Conservation (phyloP, 139 green algal species). For the Eudorina sp. region DNA sequence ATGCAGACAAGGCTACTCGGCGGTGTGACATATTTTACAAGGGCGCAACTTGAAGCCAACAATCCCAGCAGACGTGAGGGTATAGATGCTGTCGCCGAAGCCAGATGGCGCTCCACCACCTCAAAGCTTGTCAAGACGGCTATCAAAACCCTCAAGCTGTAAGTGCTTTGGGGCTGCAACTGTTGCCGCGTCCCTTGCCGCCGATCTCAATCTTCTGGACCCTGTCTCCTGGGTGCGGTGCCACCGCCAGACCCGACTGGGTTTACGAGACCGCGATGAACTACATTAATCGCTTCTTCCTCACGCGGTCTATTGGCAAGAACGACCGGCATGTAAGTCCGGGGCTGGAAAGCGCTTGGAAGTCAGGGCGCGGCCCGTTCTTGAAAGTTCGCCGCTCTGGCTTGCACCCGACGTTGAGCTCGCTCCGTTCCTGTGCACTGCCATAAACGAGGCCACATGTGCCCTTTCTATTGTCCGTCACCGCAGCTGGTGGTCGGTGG, state of each 20-base stretch:
- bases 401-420: not conserved
- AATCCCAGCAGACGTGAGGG: slow-evolving; percentile 11
- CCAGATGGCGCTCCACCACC: slow-evolving; percentile 12
- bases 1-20: slow-evolving; percentile 34
- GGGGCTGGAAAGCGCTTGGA: not conserved
- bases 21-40: not conserved
- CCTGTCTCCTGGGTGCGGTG: not conserved
- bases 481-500: slow-evolving; percentile 37
- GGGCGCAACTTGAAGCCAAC: slow-evolving; percentile 17
- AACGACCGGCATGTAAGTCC: slow-evolving; percentile 45
- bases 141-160: slow-evolving; percentile 47
- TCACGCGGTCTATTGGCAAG: slow-evolving; percentile 43
- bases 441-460: not conserved
- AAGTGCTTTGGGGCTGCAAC: not conserved
- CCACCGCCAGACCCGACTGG: slow-evolving; percentile 32
- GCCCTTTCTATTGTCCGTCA: not conserved
- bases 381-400: not conserved
- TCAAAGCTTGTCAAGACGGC: slow-evolving; percentile 25
- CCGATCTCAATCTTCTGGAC: slow-evolving; percentile 6
- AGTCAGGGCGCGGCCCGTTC: not conserved
- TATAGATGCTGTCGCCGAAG: not conserved
- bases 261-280: slow-evolving; percentile 36
- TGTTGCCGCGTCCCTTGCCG: not conserved
- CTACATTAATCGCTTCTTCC: slow-evolving; percentile 49
- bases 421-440: not conserved